These are phyloP conservation scores for Kodamaea arcana DNA, from an alignment of 1,139 yeast species.

Conservation along the genomic window DNA sequence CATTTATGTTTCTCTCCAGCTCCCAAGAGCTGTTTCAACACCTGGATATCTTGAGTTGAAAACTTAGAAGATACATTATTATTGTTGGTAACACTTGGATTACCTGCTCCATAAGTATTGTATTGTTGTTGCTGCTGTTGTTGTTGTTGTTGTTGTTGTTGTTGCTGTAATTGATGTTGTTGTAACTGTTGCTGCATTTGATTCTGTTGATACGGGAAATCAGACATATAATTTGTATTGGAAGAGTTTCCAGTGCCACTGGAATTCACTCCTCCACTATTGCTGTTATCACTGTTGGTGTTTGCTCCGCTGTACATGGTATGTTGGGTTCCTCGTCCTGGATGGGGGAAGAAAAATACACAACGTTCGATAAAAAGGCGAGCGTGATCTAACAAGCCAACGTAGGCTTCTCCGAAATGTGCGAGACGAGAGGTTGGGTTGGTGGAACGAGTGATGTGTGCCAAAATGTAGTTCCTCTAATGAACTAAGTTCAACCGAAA, in stretches of 20 bases:
- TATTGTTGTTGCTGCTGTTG: constrained; percentile 8
- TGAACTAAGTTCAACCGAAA: no score
- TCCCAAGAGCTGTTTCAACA: constrained; percentile 34
- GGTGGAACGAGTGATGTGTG: no score
- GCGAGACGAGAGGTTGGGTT: no score
- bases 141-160: constrained; percentile 11
- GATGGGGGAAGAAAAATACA: no score
- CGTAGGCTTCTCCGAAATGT: no score
- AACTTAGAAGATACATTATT: constrained; percentile 22
- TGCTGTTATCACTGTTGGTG: constrained; percentile 7
- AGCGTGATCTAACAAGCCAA: no score
- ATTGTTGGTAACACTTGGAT: constrained; percentile 7
- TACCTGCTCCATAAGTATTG: constrained; percentile 5
- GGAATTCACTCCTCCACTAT: constrained; percentile 8
- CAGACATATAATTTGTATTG: constrained; percentile 9
- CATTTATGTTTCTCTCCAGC: constrained; percentile 46
- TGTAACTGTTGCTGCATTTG: constrained; percentile 10
- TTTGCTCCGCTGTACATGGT: constrained; percentile 11
- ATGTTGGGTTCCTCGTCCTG: no score
- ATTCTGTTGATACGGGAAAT: constrained; percentile 14
- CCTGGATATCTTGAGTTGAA: constrained; percentile 34
- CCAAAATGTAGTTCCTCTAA: no score
- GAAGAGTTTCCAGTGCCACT: constrained; percentile 4
- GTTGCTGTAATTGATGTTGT: constrained; percentile 10
- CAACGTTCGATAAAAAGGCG: no score